phyloP scores from a whole-genome alignment of 129 eudicot genomes.

The Saposhnikovia divaricata region DNA sequence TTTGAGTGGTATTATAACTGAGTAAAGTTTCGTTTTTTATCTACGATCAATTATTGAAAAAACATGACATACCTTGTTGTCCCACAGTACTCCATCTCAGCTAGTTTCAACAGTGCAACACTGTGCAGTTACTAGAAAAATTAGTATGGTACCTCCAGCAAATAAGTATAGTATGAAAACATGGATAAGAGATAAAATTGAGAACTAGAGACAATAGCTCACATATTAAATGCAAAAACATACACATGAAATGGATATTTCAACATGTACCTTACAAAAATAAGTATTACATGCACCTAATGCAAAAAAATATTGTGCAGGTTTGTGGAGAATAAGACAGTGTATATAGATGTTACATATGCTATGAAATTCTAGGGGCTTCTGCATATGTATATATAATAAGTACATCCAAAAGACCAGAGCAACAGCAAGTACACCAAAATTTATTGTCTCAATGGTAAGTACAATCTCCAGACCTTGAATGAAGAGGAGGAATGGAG shows the following conservation, averaged over 20 bases:
- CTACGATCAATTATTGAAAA: neutral
- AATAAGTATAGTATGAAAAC: neutral
- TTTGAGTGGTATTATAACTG: too few relatives aligned
- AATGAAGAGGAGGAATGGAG: constrained; percentile 87
- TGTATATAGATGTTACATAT: neutral
- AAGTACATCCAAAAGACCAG: neutral
- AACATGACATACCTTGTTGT: constrained; percentile 69
- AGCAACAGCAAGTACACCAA: neutral
- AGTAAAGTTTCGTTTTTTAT: too few relatives aligned
- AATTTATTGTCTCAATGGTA: neutral
- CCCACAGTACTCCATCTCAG: constrained; percentile 91
- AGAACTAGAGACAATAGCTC: neutral
- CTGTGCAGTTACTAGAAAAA: constrained; percentile 30
- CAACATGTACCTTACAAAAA: neutral
- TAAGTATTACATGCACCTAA: neutral
- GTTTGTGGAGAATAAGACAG: neutral
- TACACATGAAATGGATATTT: neutral
- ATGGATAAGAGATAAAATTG: neutral
- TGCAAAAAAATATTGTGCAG: neutral
- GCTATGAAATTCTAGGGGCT: neutral
- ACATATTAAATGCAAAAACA: neutral
- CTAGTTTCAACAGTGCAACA: constrained; percentile 77
- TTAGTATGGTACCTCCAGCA: constrained; percentile 5
- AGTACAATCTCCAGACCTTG: constrained; percentile 42
- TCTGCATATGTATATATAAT: neutral